Evolutionary conservation across 495 filamentous ascomycete species (phyloP), one percentile per base, ranked within the genome.

Genomic region (Chaetomidium leptoderma): DNA sequence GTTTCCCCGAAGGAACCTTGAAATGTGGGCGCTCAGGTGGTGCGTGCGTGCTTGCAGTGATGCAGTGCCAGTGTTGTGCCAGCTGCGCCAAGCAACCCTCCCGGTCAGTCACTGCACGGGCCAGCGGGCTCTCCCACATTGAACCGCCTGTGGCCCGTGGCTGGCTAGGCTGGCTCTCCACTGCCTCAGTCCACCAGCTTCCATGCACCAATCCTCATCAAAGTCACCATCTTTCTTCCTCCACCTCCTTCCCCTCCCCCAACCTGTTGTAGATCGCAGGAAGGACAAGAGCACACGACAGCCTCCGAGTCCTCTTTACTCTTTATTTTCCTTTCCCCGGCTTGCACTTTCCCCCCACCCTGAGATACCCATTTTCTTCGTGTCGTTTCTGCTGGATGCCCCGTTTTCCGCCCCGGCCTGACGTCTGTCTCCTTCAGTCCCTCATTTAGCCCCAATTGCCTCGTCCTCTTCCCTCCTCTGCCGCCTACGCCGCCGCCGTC

Each of bases 271-370:
- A 63, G 60, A 67, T 60, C 61, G 56, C 57, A 59, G 63, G 58
- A 72, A 67, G 66, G 70, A 65, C 63, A 61, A 63, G 67, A 69
- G 66, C 67, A 76, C 69, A 67, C 66, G 61, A 65, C 64, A 67
- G 23, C 63, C 70, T 66, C 62, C 62, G 64, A 57, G 53, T 63
- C 55, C 59, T 55, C 67, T 66, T 68, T 68, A 64, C 59, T 55
- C 67, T 66, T 68, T 68, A 64, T 66, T 54, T 52, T 60, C 62
- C 55, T 30, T 55, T 47, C 10, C 56, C 57, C 58, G 51, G 56
- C 23, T 43, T 30, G 4, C 43, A 14, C 24, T 24, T 37, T 40
- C 30, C 35, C 48, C 46, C 49, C 45, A 46, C 55, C 60, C 62
- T 59, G 44, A 70, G 66, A 70, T 67, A 67, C 68, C 68, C 64